Evolutionary conservation across 164 flowering plant genomes (phyloP).

Genomic region (Euptelea pleiosperma): DNA sequence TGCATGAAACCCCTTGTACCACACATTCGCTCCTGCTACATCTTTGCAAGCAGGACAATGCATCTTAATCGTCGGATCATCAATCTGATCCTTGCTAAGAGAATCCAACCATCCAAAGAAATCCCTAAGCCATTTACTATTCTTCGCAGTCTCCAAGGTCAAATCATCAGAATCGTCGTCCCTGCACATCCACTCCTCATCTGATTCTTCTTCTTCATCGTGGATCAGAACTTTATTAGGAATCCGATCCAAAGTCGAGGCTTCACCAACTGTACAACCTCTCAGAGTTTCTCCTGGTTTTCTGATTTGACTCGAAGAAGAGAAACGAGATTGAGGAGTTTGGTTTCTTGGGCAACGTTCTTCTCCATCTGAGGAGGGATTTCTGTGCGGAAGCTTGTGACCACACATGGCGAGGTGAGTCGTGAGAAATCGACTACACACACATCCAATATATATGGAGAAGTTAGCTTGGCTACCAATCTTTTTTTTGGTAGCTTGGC

Average conservation of each 20-base stretch:
- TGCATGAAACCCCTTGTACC: background rate
- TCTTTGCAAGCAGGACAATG: slow-evolving; percentile 2
- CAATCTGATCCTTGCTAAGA: background rate
- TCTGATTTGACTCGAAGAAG: background rate
- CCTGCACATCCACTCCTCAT: background rate
- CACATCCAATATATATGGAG: too few species aligned
- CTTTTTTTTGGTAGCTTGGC: too few species aligned
- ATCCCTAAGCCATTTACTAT: background rate
- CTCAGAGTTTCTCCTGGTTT: background rate
- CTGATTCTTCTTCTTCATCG: slow-evolving; percentile 1
- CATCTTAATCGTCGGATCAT: background rate
- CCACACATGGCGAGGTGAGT: too few species aligned
- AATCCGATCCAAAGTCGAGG: background rate
- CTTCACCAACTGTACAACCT: background rate
- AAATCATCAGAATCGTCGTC: background rate
- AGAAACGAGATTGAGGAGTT: background rate
- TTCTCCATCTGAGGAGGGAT: background rate
- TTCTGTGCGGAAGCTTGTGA: too few species aligned
- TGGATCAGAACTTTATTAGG: background rate
- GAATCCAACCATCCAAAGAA: background rate
- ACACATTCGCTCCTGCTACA: background rate
- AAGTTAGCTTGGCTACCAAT: too few species aligned
- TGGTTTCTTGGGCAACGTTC: background rate
- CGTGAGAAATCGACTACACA: too few species aligned
- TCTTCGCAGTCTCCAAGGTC: background rate